These are phyloP conservation scores for Calendula officinalis DNA, from an alignment of 129 eudicot species.

Conservation along the genomic window DNA sequence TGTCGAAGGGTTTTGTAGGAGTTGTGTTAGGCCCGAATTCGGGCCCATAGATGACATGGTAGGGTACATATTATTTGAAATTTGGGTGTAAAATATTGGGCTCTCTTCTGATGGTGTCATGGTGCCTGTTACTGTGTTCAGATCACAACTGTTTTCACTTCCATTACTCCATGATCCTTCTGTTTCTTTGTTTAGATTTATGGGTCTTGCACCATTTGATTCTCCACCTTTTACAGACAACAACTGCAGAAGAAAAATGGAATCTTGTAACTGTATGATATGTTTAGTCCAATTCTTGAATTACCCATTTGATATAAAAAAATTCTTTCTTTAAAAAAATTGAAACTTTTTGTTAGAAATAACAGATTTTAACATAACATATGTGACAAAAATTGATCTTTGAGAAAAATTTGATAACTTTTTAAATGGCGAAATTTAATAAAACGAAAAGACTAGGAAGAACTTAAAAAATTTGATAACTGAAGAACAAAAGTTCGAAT, in stretches of 20 bases:
- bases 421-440: neutral
- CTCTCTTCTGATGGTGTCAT: conserved; percentile 56
- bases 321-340: too few species aligned
- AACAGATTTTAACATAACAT: neutral
- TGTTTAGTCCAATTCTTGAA: conserved; percentile 19
- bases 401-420: neutral
- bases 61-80: conserved; percentile 35
- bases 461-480: neutral
- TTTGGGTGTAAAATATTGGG: conserved; percentile 38
- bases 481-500: neutral
- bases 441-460: neutral
- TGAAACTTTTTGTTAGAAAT: neutral
- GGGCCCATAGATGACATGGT: conserved; percentile 36
- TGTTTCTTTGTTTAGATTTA: conserved; percentile 78
- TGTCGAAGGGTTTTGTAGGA: conserved; percentile 56
- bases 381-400: conserved; percentile 3
- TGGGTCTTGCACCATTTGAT: conserved; percentile 47
- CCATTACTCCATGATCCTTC: conserved; percentile 95
- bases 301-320: neutral
- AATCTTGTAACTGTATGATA: conserved; percentile 25
- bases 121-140: conserved; percentile 40
- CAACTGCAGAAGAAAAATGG: conserved; percentile 45
- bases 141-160: conserved; percentile 75
- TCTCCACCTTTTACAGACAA: conserved; percentile 61
- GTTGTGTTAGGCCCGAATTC: conserved; percentile 46